Evolutionary conservation across 1,284 basidiomycete genomes (phyloP).

Genomic region (Cryptococcus sp.): DNA sequence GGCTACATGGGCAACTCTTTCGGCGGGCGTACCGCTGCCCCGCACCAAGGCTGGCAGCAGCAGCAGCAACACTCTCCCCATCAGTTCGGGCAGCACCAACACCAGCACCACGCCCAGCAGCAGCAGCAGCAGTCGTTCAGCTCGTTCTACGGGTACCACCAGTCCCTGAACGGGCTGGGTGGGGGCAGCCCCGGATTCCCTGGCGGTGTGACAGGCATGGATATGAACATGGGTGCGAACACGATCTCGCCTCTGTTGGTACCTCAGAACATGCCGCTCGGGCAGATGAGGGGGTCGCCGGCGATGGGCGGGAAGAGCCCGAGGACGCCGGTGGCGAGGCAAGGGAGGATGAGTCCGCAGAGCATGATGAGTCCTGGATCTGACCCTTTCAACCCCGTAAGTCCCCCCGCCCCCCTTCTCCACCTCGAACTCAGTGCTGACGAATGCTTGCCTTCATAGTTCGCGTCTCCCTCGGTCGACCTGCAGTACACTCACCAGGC

Average conservation of each 20-base stretch:
- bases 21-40: constrained; percentile 4
- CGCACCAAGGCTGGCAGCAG: constrained; percentile 5
- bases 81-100: constrained; percentile 7
- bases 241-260: constrained; percentile 38
- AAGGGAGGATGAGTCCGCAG: constrained; percentile 20
- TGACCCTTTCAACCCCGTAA: constrained; percentile 51
- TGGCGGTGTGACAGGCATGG: background rate
- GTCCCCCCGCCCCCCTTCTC: constrained; percentile 11
- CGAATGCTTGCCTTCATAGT: constrained; percentile 19
- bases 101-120: constrained; percentile 10
- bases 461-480: constrained; percentile 43
- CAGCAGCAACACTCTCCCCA: constrained; percentile 3
- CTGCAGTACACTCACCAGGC: constrained; percentile 32
- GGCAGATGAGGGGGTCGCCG: constrained; percentile 30
- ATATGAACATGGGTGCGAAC: constrained; percentile 2
- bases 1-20: constrained; percentile 12
- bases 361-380: constrained; percentile 40
- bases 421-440: background rate
- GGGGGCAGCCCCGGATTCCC: background rate
- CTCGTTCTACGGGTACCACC: constrained; percentile 9
- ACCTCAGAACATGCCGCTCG: constrained; percentile 43
- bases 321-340: constrained; percentile 37
- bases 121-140: constrained; percentile 1
- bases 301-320: constrained; percentile 15
- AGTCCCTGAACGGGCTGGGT: constrained; percentile 4